Percentiles rank a stretch among this genome's conserved stretches.
phyloP scores from a whole-genome alignment of 257 asterid genomes.

The Solanum acaule region DNA sequence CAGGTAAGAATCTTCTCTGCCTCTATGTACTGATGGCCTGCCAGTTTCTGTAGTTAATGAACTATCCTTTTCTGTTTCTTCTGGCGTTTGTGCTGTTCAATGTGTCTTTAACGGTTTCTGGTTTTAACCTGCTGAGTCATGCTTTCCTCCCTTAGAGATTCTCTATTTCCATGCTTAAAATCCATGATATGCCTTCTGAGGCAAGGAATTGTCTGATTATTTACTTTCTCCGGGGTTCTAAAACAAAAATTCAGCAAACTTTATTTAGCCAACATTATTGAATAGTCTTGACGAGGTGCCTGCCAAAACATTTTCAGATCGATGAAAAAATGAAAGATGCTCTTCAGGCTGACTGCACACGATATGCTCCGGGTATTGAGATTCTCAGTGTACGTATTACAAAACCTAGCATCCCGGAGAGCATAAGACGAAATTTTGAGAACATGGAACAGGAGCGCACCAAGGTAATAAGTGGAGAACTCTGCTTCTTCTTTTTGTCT shows the following conservation, averaged over 20 bases:
- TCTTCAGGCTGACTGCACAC: slow-evolving; percentile 97
- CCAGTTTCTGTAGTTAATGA: neutral
- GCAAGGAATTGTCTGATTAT: neutral
- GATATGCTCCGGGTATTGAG: slow-evolving; percentile 98
- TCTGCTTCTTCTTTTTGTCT: neutral
- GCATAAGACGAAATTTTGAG: slow-evolving; percentile 76
- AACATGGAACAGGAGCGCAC: slow-evolving; percentile 99
- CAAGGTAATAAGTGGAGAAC: slow-evolving; percentile 35
- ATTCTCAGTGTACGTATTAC: slow-evolving; percentile 94
- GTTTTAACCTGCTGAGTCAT: neutral
- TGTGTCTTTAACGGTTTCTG: neutral
- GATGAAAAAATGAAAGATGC: slow-evolving; percentile 98
- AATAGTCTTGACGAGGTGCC: neutral
- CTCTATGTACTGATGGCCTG: neutral
- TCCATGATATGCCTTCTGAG: neutral
- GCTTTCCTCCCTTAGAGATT: neutral
- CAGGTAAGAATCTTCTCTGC: slow-evolving; percentile 42
- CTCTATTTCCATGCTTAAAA: neutral
- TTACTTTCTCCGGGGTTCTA: neutral
- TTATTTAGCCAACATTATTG: neutral
- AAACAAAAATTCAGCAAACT: neutral
- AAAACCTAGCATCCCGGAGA: slow-evolving; percentile 83
- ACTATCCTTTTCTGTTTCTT: neutral
- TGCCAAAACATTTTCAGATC: slow-evolving; percentile 40
- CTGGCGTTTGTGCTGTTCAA: neutral